Percentiles rank a stretch among this genome's conserved stretches.
Conservation (phyloP, 2,329 filamentous ascomycete genomes). For the Pestalotiopsis sp. region DNA sequence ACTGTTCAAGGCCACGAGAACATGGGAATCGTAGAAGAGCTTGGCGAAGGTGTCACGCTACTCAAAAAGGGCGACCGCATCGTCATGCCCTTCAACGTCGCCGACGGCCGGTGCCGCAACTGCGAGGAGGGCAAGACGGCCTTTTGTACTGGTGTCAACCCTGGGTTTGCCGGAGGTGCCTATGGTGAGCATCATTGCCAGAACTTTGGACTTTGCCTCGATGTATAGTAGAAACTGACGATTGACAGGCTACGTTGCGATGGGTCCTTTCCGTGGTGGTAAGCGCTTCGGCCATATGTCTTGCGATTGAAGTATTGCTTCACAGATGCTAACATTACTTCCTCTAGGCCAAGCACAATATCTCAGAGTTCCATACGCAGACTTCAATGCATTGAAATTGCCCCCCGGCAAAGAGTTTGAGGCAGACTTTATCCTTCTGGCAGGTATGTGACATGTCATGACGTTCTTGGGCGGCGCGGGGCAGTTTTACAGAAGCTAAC, state of each 20-base stretch:
- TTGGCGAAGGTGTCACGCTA: constrained; percentile 60
- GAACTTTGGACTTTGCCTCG: neutral
- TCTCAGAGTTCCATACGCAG: constrained; percentile 65
- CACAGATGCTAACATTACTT: neutral
- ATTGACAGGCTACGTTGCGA: constrained; percentile 54
- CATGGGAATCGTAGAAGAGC: constrained; percentile 58
- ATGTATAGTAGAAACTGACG: neutral
- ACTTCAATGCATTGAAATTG: constrained; percentile 66
- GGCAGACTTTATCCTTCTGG: constrained; percentile 56
- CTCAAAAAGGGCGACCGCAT: constrained; percentile 65
- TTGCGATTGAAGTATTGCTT: neutral
- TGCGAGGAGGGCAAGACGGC: constrained; percentile 66
- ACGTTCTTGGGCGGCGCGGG: neutral
- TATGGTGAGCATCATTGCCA: constrained; percentile 36
- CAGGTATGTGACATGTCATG: constrained; percentile 25
- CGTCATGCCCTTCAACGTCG: constrained; percentile 67
- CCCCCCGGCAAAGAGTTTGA: constrained; percentile 63
- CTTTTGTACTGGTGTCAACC: constrained; percentile 66
- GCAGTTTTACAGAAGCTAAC: neutral
- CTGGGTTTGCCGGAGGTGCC: constrained; percentile 60
- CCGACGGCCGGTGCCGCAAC: constrained; percentile 63
- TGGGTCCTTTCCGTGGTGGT: constrained; percentile 52
- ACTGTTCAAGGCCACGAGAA: constrained; percentile 50
- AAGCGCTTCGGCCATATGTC: neutral
- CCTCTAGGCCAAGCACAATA: constrained; percentile 61